Evolutionary conservation across 768 basidiomycete species (phyloP), one percentile per base, ranked within the genome.

Genomic region (Termitomyces sp.): DNA sequence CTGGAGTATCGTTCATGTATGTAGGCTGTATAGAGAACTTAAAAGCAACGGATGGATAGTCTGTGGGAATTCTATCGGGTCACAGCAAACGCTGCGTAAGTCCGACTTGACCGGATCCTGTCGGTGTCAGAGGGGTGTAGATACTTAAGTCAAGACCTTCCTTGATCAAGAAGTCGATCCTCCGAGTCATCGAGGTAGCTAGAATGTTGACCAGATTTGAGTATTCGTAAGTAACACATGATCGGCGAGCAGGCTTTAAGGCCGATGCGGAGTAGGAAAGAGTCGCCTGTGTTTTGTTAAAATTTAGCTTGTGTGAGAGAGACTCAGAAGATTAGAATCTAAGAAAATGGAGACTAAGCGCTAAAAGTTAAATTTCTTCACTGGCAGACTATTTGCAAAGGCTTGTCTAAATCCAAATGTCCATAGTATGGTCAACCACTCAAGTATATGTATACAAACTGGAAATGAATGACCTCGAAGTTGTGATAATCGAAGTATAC

Each of bases 191-290:
- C 53, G 36, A 57, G 56, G 20, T 55, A 57, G 52, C 57, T 49
- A 7, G 48, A 55, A 28, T 47, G n/a, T 51, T 54, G 60, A 33
- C 56, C 60, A 20, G n/a, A 61, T 26, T 61, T 55, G 29, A 52
- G 49, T 12, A 57, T 55, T 15, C 49, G 49, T 6, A 58, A 49
- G 42, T n/a, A n/a, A n/a, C n/a, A 61, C 53, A 22, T 61, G 52
- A 37, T 58, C 49, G 1, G 49, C 49, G 33, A 61, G 36, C 16
- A 39, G 28, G 34, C 52, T 57, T 28, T 54, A 15, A 41, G 39
- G 24, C 60, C 51, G 48, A 54, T 60, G 31, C 48, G 34, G 8
- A 60, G 48, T 29, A 60, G 34, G 36, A 55, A 57, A 15, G 51
- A 57, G 20, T 55, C 33, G 7, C 57, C 36, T 13, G 56, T 56